Base-by-base conservation (phyloP, 805 yeast genomes). In the Kuraishia molischiana region DNA sequence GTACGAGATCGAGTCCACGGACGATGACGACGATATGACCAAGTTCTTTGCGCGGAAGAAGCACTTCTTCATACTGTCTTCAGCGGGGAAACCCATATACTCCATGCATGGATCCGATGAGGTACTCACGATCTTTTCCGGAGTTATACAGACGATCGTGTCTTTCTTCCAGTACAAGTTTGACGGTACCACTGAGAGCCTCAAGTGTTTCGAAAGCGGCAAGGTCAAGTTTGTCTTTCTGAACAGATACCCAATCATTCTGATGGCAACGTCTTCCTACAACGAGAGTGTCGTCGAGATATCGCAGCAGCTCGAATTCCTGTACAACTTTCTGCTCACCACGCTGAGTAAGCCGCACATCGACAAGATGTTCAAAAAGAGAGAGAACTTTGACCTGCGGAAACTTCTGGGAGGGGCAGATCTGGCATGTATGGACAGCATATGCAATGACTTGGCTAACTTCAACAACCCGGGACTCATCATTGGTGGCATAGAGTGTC, bases 71-170 rank as follows among this genome's bases (percentile, higher is more conserved):
- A 73, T 87, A 3, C 62, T 87, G 8, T 83, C 95, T 0, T 62
- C 78, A 2, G 95, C 96, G 1, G 96, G 96, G 0, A 87, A 87
- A 53, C 95, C 95, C 2, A 79, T 87, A 4, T 87, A 81, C 56
- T 74, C 94, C 2, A 64, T 79, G 67, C 74, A 78, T 52, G 94
- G 92, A 2, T 62, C 75, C 2, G 89, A 84, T 38, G 79, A 76
- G 28, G 56, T 76, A 13, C 64, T 81, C 2, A 59, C 83, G 32
- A 80, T 85, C 0, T 80, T 81, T 48, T 75, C 81, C 62, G 95
- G 95, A 1, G 64, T 87, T 2, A 70, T 87, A 2, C 89, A 87
- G 45, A 85, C 96, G 0, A 72, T 87, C 5, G 69, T 85, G 6
- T 73, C 81, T 9, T 79, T 78, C 36, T 87, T 83, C 52, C 72